Conservation (phyloP, 1,139 yeast species). For the Wickerhamomyces sp. region DNA sequence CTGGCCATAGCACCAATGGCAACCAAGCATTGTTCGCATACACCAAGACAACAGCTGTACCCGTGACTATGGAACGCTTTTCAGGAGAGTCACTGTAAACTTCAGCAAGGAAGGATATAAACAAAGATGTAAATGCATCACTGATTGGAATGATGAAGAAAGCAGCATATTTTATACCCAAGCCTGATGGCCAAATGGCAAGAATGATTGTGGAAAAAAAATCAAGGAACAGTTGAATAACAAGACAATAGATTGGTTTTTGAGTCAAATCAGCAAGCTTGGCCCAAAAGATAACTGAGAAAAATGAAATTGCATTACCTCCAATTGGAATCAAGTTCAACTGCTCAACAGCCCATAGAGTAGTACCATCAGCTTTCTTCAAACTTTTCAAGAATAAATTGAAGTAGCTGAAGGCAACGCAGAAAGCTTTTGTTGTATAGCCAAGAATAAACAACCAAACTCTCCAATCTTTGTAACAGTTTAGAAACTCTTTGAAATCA, state of each 20-base stretch:
- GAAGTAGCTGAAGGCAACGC: constrained; percentile 40
- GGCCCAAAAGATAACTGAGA: constrained; percentile 11
- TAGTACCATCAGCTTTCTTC: constrained; percentile 15
- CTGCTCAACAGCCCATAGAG: constrained; percentile 16
- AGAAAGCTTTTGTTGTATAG: constrained; percentile 26
- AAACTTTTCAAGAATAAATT: constrained; percentile 23
- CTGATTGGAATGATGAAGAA: constrained; percentile 11
- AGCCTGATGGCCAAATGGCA: constrained; percentile 11
- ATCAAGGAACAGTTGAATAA: constrained; percentile 19
- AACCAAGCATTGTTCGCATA: constrained; percentile 17
- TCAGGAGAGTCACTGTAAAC: constrained; percentile 12
- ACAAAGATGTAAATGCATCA: constrained; percentile 10
- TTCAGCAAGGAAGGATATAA: constrained; percentile 13
- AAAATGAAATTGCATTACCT: constrained; percentile 17
- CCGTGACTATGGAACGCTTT: constrained; percentile 13
- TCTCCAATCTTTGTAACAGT: constrained; percentile 9
- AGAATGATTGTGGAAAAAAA: constrained; percentile 9
- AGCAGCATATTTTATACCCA: constrained; percentile 12
- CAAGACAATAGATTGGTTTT: constrained; percentile 5
- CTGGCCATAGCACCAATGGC: constrained; percentile 12
- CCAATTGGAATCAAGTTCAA: constrained; percentile 27
- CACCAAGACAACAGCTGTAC: constrained; percentile 12
- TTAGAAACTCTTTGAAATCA: constrained; percentile 7
- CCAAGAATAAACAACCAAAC: constrained; percentile 11
- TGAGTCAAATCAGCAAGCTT: constrained; percentile 7